These are phyloP conservation scores for Dactylellina leptospora DNA, from an alignment of 2,329 filamentous ascomycete genomes.

Conservation along the genomic window DNA sequence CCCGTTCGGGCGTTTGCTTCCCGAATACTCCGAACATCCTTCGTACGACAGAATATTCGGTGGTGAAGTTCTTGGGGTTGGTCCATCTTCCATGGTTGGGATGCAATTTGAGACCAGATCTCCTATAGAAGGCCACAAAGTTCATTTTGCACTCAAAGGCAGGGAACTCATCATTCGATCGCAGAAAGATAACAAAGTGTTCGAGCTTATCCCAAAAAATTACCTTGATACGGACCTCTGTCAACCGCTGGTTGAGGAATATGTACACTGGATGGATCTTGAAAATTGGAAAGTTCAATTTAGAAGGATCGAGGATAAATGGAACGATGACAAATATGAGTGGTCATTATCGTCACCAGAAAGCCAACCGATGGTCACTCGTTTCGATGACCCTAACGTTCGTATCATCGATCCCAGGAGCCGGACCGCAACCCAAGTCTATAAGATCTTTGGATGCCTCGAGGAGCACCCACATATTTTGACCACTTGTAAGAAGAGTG, in stretches of 20 bases:
- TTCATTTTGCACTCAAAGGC: slow-evolving; percentile 55
- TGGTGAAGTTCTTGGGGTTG: slow-evolving; percentile 60
- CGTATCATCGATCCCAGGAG: slow-evolving; percentile 60
- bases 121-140: slow-evolving; percentile 49
- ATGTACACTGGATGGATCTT: slow-evolving; percentile 64
- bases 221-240: slow-evolving; percentile 58
- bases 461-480: slow-evolving; percentile 60
- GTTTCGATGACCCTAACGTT: slow-evolving; percentile 53
- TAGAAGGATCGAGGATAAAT: slow-evolving; percentile 53
- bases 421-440: slow-evolving; percentile 58
- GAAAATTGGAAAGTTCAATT: slow-evolving; percentile 58
- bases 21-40: slow-evolving; percentile 61
- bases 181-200: slow-evolving; percentile 33
- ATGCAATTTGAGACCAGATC: slow-evolving; percentile 60
- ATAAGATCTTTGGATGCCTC: slow-evolving; percentile 59
- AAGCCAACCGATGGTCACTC: slow-evolving; percentile 57
- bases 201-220: slow-evolving; percentile 59
- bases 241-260: slow-evolving; percentile 60
- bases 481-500: slow-evolving; percentile 7
- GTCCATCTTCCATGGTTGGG: slow-evolving; percentile 59
- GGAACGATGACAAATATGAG: slow-evolving; percentile 47
- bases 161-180: slow-evolving; percentile 60
- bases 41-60: slow-evolving; percentile 64
- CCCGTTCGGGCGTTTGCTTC: slow-evolving; percentile 64
- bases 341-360: slow-evolving; percentile 57